Conservation (phyloP, 202 grass and related monocot genomes). For the Hordeum pubiflorum region DNA sequence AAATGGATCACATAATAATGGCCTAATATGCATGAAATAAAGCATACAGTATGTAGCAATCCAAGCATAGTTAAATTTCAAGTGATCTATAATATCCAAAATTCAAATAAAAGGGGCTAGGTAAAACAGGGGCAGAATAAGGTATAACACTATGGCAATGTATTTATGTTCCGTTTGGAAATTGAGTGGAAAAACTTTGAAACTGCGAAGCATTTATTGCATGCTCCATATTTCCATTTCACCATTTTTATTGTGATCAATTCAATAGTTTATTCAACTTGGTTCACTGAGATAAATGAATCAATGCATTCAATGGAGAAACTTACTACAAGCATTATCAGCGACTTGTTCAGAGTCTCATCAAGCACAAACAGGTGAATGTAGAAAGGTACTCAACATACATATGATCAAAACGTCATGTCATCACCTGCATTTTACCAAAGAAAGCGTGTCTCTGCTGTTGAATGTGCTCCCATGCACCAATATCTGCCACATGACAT, state of each 20-base stretch:
- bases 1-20: not conserved
- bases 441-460: constrained; percentile 93
- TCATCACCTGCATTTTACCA: constrained; percentile 82
- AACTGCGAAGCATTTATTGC: not conserved
- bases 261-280: not conserved
- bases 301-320: not conserved
- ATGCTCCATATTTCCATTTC: not conserved
- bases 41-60: not conserved
- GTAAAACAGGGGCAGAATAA: not conserved
- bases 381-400: not conserved
- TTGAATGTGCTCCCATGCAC: constrained; percentile 87
- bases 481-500: constrained; percentile 51
- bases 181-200: not conserved
- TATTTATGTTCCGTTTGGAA: not conserved
- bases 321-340: not conserved
- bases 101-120: not conserved
- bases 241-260: not conserved
- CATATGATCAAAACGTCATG: constrained; percentile 4
- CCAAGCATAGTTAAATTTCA: not conserved
- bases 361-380: not conserved
- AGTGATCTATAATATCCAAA: not conserved
- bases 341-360: not conserved
- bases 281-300: not conserved
- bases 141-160: not conserved
- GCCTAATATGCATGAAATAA: not conserved